Base-by-base conservation (phyloP, 768 basidiomycete species). In the Dictyophora rubrovolvata region DNA sequence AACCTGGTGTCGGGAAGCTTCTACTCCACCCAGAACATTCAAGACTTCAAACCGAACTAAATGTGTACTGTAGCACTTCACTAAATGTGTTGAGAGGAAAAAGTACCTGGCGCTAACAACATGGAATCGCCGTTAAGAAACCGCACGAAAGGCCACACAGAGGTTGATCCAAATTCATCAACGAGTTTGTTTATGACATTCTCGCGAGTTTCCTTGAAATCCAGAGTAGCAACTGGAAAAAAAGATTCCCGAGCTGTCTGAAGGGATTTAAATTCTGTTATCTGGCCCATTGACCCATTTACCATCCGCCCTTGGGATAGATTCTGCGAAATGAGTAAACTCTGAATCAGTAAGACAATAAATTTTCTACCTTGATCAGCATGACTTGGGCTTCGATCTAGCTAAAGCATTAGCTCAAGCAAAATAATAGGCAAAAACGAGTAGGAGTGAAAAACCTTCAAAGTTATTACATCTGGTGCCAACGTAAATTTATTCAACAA, bases 331-430 rank as follows among this genome's bases (percentile, higher is more conserved):
- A 53, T 35, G n/a, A 36, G 22, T 33, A 11, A 22, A 21, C 7
- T 16, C n/a, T 49, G 46, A 53, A 12, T 36, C 17, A 55, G 47
- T 54, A 23, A 17, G n/a, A 28, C 52, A 18, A 17, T 46, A 20
- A n/a, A 51, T 51, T 8, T 60, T 28, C 20, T 5, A 82, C 86
- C 75, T 87, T 87, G 63, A 87, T 76, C 1, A 88, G 68, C 89
- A 91, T 91, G 4, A 95, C 93, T 68, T 95, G 93, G 2, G 90
- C 88, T 12, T 85, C 86, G 54, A 85, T 74, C 80, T 90, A 58
- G 18, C 16, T 12, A 47, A 60, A 55, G 48, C 28, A 12, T 48
- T 47, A 51, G n/a, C 35, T 53, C 22, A 66, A 36, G 28, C 47
- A 51, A 10, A 33, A 37, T 54, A 9, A 56, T 51, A 12, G 22